Percentiles rank a stretch among this genome's conserved stretches.
Evolutionary conservation across 73 alveolate species (phyloP).

Genomic region (Tetrahymena borealis): DNA sequence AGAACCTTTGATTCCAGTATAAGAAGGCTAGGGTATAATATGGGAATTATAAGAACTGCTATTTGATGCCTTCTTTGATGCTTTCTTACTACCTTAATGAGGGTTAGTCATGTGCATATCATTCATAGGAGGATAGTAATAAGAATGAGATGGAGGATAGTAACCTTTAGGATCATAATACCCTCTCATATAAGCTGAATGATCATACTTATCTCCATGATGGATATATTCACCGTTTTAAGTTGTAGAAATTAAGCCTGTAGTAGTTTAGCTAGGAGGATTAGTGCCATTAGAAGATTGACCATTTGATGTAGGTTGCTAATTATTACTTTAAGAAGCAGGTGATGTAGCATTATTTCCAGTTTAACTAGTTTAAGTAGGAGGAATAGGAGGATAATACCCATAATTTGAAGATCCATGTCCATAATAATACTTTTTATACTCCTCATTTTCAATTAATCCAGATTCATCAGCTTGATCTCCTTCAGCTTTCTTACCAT

Average conservation of each 20-base stretch:
- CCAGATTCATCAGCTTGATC: background rate
- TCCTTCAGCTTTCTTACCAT: background rate
- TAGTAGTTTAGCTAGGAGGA: background rate
- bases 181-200: background rate
- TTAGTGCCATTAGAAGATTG: background rate
- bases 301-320: too few relatives aligned
- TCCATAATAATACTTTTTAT: background rate
- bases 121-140: background rate
- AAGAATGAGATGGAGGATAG: background rate
- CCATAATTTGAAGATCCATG: background rate
- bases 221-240: background rate
- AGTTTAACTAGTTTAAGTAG: background rate
- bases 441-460: background rate
- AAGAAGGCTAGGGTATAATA: background rate
- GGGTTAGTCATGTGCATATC: background rate
- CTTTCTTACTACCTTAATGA: background rate
- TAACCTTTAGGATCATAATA: background rate
- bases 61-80: background rate
- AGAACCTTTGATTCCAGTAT: background rate
- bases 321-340: too few relatives aligned
- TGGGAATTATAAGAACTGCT: background rate
- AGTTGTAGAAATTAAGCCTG: background rate
- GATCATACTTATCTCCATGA: background rate
- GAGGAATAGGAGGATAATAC: background rate
- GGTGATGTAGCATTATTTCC: background rate